Base-by-base conservation (phyloP, 768 basidiomycete species). In the Calocybe gangraenosa region DNA sequence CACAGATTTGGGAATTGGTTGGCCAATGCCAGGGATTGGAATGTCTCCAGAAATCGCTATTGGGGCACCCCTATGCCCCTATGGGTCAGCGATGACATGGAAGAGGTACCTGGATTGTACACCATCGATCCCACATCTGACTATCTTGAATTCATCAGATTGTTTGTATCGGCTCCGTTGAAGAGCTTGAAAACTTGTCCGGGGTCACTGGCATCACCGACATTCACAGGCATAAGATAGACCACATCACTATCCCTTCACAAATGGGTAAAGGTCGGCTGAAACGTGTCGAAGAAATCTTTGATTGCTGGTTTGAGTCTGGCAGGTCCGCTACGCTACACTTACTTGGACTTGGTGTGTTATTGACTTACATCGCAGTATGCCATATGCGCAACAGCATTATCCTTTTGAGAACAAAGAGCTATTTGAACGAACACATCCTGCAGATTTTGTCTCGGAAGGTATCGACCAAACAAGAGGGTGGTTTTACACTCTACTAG, bases 261-360 rank as follows among this genome's bases (percentile, higher is more conserved):
- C 71, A 84, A 60, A 67, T 79, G 62, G 95, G 94, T 42, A 94
- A 91, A 56, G 95, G 95, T 13, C 65, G 66, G 9, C 68, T 99
- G 18, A 89, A 78, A 65, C 84, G 96, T 39, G 76, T 97, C n/a
- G 91, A 96, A 48, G 96, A 98, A 64, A 92, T 99, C 30, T 98
- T 99, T 60, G 96, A 99, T 61, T 99, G 96, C 59, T 99, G 96
- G 96, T 99, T 99, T 60, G 96, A 99, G 68, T 98, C 95, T 3
- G 96, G 96, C 69, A 92, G 89, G 92, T 92, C 53, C 50, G 79
- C 28, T 38, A 14, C 45, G 30, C 19, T 20, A 37, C 30, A 38
- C 13, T 31, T n/a, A n/a, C n/a, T n/a, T n/a, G n/a, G n/a, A n/a
- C n/a, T n/a, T n/a, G n/a, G n/a, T n/a, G n/a, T n/a, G n/a, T n/a